Conservation (phyloP, 2,329 filamentous ascomycete genomes). For the Hirsutella minnesotensis region DNA sequence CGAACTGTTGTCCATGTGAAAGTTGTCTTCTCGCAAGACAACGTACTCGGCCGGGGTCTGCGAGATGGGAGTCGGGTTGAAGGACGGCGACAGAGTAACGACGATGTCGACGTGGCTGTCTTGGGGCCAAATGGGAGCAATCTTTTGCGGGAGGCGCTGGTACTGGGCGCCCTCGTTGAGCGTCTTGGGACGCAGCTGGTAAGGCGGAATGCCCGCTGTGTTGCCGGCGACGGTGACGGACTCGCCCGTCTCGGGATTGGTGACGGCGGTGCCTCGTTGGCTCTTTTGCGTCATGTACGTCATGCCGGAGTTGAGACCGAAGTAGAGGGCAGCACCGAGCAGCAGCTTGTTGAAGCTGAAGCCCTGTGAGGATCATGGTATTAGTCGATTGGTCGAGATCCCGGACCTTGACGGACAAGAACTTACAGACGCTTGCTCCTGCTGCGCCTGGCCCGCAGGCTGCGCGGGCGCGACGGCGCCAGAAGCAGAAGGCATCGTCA, state of each 20-base stretch:
- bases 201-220: conserved; percentile 48
- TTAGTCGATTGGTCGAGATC: not conserved
- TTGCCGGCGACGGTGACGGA: conserved; percentile 41
- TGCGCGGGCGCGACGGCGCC: no score
- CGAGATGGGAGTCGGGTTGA: conserved; percentile 55
- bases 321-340: conserved; percentile 42
- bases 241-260: conserved; percentile 37
- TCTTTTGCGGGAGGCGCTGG: conserved; percentile 52
- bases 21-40: conserved; percentile 69
- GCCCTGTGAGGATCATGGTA: conserved; percentile 11
- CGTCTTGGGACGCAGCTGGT: conserved; percentile 48
- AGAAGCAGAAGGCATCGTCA: no score
- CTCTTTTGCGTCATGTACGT: conserved; percentile 39
- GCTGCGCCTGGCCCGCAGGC: no score
- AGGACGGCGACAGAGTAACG: conserved; percentile 71
- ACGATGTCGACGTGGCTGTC: conserved; percentile 71
- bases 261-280: conserved; percentile 32
- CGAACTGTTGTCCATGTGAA: conserved; percentile 65
- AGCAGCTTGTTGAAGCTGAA: conserved; percentile 33
- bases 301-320: conserved; percentile 47
- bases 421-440: not conserved
- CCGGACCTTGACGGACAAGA: not conserved
- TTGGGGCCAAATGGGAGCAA: conserved; percentile 80
- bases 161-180: conserved; percentile 51
- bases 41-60: conserved; percentile 54